Base-by-base conservation (phyloP, 192 early-diverging fungal genomes). In the Backusella australiensis region DNA sequence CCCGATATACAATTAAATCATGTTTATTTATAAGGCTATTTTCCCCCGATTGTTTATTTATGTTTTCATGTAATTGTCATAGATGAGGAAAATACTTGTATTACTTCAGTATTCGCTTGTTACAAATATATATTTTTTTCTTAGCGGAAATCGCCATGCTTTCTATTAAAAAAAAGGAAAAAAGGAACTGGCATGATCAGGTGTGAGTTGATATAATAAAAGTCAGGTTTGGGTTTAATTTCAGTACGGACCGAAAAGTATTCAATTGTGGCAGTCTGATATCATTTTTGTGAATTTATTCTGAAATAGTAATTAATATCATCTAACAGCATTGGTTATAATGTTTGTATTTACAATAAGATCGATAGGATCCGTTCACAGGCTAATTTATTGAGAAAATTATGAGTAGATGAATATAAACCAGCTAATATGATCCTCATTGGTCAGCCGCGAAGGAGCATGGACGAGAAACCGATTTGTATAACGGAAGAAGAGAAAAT, bases 1-100 rank as follows among this genome's bases (percentile, higher is more conserved):
- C 56, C 56, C 56, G 56, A 63, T 63, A 63, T 63, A 63, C 56
- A 63, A 63, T 63, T 29, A 63, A 63, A 63, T 63, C 23, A 63
- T 63, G 56, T 63, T 63, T 63, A 63, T 63, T 63, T 56, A 56
- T 56, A 21, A 63, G 9, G 26, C 11, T n/a, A 12, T 63, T 63
- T 63, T 26, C 53, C 56, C 56, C 56, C 56, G 56, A 63, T 63
- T 63, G 29, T 63, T 63, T 63, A 63, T 63, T 63, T 63, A 29
- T 5, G 21, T 29, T 56, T 26, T 77, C 34, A 59, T 38, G 6
- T 53, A 15, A 4, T 65, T 36, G 41, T 26, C 36, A 12, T 23
- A 42, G 3, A 23, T 32, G 23, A 63, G 56, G 56, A 29, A 59
- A 63, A 63, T 63, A 63, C 26, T 63, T 14, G 9, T 29, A 63